Percentiles rank a stretch among this genome's conserved stretches.
Conservation (phyloP, 176 grass and related monocot species). For the Elymus sibiricus region DNA sequence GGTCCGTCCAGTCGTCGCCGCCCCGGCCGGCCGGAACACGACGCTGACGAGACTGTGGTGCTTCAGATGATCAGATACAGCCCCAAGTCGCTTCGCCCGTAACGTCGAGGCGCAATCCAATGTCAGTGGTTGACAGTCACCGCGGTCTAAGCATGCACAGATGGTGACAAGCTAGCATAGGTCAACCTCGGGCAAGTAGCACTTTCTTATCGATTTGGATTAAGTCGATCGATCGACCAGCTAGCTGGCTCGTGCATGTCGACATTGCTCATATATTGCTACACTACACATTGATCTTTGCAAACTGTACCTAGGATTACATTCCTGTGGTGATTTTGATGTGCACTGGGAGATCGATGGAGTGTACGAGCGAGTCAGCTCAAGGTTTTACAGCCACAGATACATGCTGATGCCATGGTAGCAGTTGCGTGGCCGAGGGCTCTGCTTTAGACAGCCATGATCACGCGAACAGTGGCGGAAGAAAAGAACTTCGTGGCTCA, state of each 20-base stretch:
- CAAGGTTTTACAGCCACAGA: not conserved
- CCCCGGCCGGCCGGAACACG: too few relatives aligned
- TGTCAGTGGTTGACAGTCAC: not conserved
- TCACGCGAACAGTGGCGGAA: not conserved
- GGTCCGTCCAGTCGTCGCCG: not conserved
- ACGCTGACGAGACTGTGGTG: not conserved
- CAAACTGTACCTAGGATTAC: not conserved
- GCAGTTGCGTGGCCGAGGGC: not conserved
- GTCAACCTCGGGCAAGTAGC: conserved; percentile 11
- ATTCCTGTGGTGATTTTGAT: not conserved
- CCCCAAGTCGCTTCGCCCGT: not conserved
- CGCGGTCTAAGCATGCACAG: too few relatives aligned
- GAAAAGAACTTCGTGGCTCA: conserved; percentile 8
- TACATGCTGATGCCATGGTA: not conserved
- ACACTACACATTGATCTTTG: too few relatives aligned
- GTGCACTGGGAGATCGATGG: not conserved
- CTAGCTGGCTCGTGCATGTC: not conserved
- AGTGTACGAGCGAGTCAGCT: too few relatives aligned
- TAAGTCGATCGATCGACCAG: not conserved
- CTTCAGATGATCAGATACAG: too few relatives aligned
- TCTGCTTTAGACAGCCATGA: not conserved
- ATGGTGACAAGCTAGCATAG: conserved; percentile 1
- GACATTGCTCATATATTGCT: conserved; percentile 7
- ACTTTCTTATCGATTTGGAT: not conserved
- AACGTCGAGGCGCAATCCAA: not conserved